Evolutionary conservation across 768 basidiomycete species (phyloP), one percentile per base, ranked within the genome.

Genomic region (Leccinum disarticulatum): DNA sequence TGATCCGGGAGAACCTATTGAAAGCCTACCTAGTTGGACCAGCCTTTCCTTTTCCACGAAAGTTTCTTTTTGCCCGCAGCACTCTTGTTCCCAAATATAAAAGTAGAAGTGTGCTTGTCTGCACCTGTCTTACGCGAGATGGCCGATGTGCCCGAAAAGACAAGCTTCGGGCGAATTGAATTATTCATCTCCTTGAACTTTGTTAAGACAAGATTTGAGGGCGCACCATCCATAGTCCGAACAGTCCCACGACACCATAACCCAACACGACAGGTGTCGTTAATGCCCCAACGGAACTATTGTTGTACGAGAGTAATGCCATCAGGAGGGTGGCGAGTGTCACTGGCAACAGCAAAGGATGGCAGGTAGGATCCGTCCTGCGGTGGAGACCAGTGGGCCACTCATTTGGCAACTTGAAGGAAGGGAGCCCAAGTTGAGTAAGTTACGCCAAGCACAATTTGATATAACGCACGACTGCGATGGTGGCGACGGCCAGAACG

Each of bases 71-170:
- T 81, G 25, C 75, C 75, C 8, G 88, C 87, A 17, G 87, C 82
- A 50, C 74, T 74, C 64, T 81, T 88, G 77, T 91, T 93, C 3
- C 88, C 84, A 68, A 93, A 93, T 22, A 92, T 76, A 72, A 93
- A 92, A 5, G 85, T 68, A 15, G 90, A 91, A 4, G 90, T 93
- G 61, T 83, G 84, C 67, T 92, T 92, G 74, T 92, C 90, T 19
- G 90, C 87, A 17, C 91, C 91, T 6, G 90, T 92, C 64, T 83
- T 88, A 69, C 82, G 84, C 33, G 90, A 91, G 51, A 82, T 71
- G 41, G 75, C 69, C 27, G 79, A 77, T 13, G 87, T 78, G 27
- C 80, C 79, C 43, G 83, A 80, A 67, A 92, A 90, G 53, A 85
- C 67, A 51, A 87, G 78, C 88, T 90, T 64, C 30, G 59, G n/a